Evolutionary conservation across 192 early-diverging fungal genomes (phyloP).

Genomic region (Phlyctochytrium bullatum): DNA sequence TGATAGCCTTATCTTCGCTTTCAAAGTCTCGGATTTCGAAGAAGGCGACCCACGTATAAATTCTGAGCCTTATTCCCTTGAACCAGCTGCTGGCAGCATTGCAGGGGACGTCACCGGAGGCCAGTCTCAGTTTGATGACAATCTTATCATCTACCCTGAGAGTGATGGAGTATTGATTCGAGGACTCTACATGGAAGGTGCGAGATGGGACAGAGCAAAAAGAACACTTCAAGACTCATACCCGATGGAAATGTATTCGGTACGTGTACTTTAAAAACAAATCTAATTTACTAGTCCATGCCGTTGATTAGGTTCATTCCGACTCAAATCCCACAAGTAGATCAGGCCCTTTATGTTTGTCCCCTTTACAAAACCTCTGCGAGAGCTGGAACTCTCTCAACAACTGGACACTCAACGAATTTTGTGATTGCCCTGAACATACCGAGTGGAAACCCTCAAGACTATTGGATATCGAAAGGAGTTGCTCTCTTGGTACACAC

Average conservation of each 20-base stretch:
- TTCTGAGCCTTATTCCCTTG: background rate
- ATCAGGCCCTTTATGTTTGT: constrained; percentile 40
- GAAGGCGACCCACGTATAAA: constrained; percentile 32
- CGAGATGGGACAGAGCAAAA: constrained; percentile 55
- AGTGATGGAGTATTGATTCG: constrained; percentile 55
- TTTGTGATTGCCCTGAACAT: constrained; percentile 54
- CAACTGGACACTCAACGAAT: constrained; percentile 67
- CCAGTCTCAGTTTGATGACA: background rate
- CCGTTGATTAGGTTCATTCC: constrained; percentile 58
- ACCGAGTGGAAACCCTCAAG: constrained; percentile 42
- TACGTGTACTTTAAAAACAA: constrained; percentile 21
- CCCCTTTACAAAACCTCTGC: constrained; percentile 65
- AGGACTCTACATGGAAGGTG: constrained; percentile 59
- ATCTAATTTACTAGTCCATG: constrained; percentile 39
- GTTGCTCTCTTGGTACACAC: constrained; percentile 46
- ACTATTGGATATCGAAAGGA: constrained; percentile 63
- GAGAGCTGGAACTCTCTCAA: constrained; percentile 58
- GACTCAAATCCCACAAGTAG: constrained; percentile 37
- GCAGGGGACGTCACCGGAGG: background rate
- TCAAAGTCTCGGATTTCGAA: constrained; percentile 45
- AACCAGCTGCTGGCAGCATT: background rate
- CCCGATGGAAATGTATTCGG: constrained; percentile 68
- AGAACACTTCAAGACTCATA: constrained; percentile 55
- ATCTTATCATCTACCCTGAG: constrained; percentile 14
- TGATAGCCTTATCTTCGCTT: constrained; percentile 53